Evolutionary conservation across 2,329 filamentous ascomycete genomes (phyloP), one percentile per base, ranked within the genome.

Genomic region (Aspergillus ochraceoroseus): DNA sequence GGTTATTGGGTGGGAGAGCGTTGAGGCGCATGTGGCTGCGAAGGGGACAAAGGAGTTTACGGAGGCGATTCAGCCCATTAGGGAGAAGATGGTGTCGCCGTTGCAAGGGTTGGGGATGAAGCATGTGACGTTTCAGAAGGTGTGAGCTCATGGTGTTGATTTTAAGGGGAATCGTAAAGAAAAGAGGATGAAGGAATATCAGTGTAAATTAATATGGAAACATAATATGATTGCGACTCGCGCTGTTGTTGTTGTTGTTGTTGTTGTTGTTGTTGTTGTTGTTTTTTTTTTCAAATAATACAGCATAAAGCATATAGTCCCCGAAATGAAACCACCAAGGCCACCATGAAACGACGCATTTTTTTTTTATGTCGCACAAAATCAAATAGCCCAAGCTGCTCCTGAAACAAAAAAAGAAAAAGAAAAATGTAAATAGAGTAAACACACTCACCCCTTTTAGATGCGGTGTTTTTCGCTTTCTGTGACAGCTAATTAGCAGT

Each of bases 391-490:
- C 39, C 49, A 56, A 51, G 53, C 54, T 59, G 41, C 39, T 41
- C 38, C 19, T 56, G n/a, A n/a, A n/a, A n/a, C n/a, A n/a, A n/a
- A n/a, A n/a, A n/a, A n/a, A n/a, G n/a, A n/a, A n/a, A 22, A 43
- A 33, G 39, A 17, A 31, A 23, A 43, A 40, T 25, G 8, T n/a
- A 41, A 41, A 45, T 40, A 29, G 30, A 33, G 31, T 37, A 29
- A 36, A 39, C n/a, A 32, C 45, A 43, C 22, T 31, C 20, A 35
- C n/a, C 32, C 27, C 27, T 23, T 30, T 54, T 59, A 85, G 53
- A 84, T 79, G 31, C 83, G 79, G 67, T 86, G 83, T 66, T 86
- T 86, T 62, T 86, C 83, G 62, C 80, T 85, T 69, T 86, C 83
- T 87, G 62, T 58, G 38, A 14, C 40, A 30, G 6, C 44, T 41